phyloP scores from a whole-genome alignment of 257 asterid genomes.

The Dorcoceras hygrometricum region DNA sequence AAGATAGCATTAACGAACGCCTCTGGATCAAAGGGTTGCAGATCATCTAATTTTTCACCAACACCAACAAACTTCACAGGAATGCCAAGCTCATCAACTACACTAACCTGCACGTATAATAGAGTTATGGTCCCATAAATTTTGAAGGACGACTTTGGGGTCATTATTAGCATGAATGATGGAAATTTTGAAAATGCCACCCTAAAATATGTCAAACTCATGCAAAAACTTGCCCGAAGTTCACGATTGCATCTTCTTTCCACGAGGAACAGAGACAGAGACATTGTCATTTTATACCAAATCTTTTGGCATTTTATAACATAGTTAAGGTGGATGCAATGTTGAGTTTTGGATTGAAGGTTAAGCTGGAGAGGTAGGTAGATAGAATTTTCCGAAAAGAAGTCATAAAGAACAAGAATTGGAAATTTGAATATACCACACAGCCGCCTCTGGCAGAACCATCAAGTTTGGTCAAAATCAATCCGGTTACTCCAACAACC shows the following conservation, averaged over 20 bases:
- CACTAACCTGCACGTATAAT: slow-evolving; percentile 61
- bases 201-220: background rate
- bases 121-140: background rate
- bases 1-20: slow-evolving; percentile 87
- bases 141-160: background rate
- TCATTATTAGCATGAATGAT: no score
- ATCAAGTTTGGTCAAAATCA: slow-evolving; percentile 90
- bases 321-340: background rate
- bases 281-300: background rate
- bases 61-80: slow-evolving; percentile 96
- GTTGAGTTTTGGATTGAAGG: background rate
- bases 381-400: background rate
- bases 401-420: background rate
- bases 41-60: slow-evolving; percentile 86
- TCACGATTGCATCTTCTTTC: background rate
- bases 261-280: background rate
- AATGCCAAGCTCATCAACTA: slow-evolving; percentile 91
- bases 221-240: background rate
- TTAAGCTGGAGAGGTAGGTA: background rate
- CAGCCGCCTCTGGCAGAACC: slow-evolving; percentile 99
- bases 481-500: slow-evolving; percentile 98
- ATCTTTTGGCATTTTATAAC: background rate
- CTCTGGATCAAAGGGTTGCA: slow-evolving; percentile 89
- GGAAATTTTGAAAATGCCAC: background rate
- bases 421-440: slow-evolving; percentile 51